Evolutionary conservation across 2,329 filamentous ascomycete genomes (phyloP), one percentile per base, ranked within the genome.

Genomic region (Cephalotrichum gorgonifer): DNA sequence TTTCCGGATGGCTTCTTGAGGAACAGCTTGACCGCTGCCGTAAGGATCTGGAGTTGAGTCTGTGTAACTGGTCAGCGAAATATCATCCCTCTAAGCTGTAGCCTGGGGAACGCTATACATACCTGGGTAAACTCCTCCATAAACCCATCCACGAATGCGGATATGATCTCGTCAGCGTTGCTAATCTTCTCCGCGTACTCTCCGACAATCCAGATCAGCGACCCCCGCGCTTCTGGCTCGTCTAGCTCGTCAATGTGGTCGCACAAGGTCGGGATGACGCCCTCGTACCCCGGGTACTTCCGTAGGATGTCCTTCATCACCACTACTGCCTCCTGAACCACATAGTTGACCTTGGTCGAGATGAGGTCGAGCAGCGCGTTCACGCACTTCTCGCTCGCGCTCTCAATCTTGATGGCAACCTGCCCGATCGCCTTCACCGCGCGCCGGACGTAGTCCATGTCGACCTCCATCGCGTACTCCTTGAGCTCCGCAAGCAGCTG

Each of bases 141-240:
- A 64, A 98, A 97, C 1, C 83, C 85, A 50, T 97, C 93, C 12
- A 96, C 91, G 61, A 98, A 98, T 17, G 86, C 83, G 47, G 82
- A 77, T 51, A 98, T 68, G 54, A 98, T 97, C 57, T 97, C 88
- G 54, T 90, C 89, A n/a, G 93, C 93, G 59, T 98, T 97, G 70
- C 81, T 95, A 61, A 98, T 98, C 75, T 98, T 98, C 72, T 98
- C 93, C 1, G 93, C 93, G 63, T 98, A 98, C 65, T 98, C 93
- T 57, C 93, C 93, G 6, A 98, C 91, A 56, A 98, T 97, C 93
- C 93, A 98, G 60, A 98, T 97, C 52, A 98, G 72, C 22, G 91
- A 86, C 3, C 86, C 90, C 60, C 93, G 76, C 6, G 93, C 93
- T 58, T 89, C 84, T 1, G 91, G 90, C 66, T 98, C 93, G 61